These are phyloP conservation scores for Pythium rishiriense DNA, from an alignment of 352 stramenopile species.

Conservation along the genomic window DNA sequence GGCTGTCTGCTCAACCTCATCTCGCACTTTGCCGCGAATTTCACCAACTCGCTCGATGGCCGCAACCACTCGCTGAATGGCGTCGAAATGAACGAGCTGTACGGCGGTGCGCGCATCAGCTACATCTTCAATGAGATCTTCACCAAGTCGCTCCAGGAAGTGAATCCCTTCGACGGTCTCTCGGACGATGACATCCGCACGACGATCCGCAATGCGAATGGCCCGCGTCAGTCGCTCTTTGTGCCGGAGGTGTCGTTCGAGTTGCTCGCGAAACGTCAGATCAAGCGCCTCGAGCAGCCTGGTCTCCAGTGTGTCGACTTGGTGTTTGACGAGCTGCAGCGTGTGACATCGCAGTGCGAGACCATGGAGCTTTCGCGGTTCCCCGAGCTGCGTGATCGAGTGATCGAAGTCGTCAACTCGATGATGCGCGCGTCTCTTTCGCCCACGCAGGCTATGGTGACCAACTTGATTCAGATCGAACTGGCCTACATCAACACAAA, in stretches of 20 bases:
- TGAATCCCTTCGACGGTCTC: constrained; percentile 97
- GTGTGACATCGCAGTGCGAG: constrained; percentile 94
- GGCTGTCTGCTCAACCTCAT: constrained; percentile 95
- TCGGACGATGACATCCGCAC: constrained; percentile 98
- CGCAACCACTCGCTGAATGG: constrained; percentile 78
- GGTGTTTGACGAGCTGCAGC: constrained; percentile 98
- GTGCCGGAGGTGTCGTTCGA: constrained; percentile 99
- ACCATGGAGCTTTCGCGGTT: constrained; percentile 96
- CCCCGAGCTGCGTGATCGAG: constrained; percentile 93
- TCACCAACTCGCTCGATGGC: constrained; percentile 90
- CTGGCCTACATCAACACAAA: constrained; percentile 99
- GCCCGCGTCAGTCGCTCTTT: constrained; percentile 96
- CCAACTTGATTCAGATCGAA: constrained; percentile 99
- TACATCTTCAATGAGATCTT: constrained; percentile 99
- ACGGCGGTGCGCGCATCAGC: constrained; percentile 97
- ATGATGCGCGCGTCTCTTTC: constrained; percentile 82
- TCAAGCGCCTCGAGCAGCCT: constrained; percentile 94
- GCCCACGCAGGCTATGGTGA: constrained; percentile 93
- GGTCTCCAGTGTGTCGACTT: constrained; percentile 98
- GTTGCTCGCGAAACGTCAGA: constrained; percentile 96
- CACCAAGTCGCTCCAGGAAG: constrained; percentile 83
- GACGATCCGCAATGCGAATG: constrained; percentile 98
- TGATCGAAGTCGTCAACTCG: constrained; percentile 94
- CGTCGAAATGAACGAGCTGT: constrained; percentile 90
- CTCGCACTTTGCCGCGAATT: constrained; percentile 90